Base-by-base conservation (phyloP, 306 rosid species). In the Prunus davidiana region DNA sequence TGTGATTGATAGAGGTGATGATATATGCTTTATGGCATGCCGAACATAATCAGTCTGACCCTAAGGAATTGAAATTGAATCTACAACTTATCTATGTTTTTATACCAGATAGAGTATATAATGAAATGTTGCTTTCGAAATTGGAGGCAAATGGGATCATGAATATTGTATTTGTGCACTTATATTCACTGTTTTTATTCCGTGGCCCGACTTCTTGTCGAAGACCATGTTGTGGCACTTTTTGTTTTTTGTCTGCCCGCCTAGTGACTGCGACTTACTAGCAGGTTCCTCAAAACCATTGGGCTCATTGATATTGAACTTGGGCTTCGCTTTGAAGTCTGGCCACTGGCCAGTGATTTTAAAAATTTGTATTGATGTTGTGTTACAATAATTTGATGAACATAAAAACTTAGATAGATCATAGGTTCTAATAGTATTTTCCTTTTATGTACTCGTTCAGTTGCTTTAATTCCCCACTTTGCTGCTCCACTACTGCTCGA, bases 401-500 rank as follows among this genome's bases (percentile, higher is more conserved):
- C 32, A 27, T 49, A 51, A 38, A 38, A 70, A 58, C 54, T 45
- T 7, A 19, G 47, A 64, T 2, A 2, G 45, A 15, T 12, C 11
- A 28, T 46, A 32, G 49, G 13, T 7, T 73, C 76, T 81, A 87
- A 46, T 87, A 92, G 84, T 90, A 92, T 58, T 88, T 82, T 65
- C 98, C 98, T 79, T 72, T 85, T 55, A 95, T 87, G 72, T 85
- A 95, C 56, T 87, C 93, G 25, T 85, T 88, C 20, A 95, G 81
- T 79, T 79, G 86, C 77, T 78, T 86, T 82, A 95, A 30, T 87
- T 92, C 99, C 76, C 97, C 97, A 27, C 65, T 81, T 79, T 95
- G 97, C 74, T 92, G 96, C 71, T 92, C 89, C 69, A 88, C 88
- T 56, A 92, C 96, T 61, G 92, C 97, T 82, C 86, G 72, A 51